phyloP scores from a whole-genome alignment of 2,329 filamentous ascomycete genomes.

The Penicillium griseofulvum region DNA sequence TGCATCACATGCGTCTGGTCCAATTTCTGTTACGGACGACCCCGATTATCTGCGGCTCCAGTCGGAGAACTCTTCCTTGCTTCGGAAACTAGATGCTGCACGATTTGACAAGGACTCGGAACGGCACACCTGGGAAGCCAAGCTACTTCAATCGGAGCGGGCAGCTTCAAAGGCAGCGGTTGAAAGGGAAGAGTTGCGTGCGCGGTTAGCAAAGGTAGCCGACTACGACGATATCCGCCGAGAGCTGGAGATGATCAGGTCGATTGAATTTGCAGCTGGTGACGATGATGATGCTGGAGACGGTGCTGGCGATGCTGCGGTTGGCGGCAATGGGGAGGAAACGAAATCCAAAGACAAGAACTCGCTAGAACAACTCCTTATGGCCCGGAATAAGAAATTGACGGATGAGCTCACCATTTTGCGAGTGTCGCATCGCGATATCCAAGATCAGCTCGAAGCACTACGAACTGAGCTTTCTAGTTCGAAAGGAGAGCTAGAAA shows the following conservation, averaged over 20 bases:
- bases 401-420: constrained; percentile 90
- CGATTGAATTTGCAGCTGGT: constrained; percentile 85
- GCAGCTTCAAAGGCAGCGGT: constrained; percentile 71
- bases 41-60: constrained; percentile 82
- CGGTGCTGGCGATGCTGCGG: constrained; percentile 35
- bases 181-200: constrained; percentile 75
- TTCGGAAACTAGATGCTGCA: constrained; percentile 81
- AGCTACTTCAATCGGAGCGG: constrained; percentile 74
- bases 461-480: constrained; percentile 80
- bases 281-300: constrained; percentile 64
- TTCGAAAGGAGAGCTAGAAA: constrained; percentile 82
- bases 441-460: constrained; percentile 74
- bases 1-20: constrained; percentile 64
- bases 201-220: constrained; percentile 81
- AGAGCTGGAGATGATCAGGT: constrained; percentile 93
- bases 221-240: constrained; percentile 97
- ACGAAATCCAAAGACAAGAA: constrained; percentile 64
- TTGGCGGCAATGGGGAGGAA: constrained; percentile 47
- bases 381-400: constrained; percentile 94
- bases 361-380: constrained; percentile 82
- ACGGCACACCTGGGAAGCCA: constrained; percentile 72
- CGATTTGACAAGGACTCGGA: constrained; percentile 80
- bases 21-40: constrained; percentile 75
- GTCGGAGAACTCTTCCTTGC: constrained; percentile 87
- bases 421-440: constrained; percentile 88